phyloP scores from a whole-genome alignment of 1,139 yeast species.

The Diutina sp. region DNA sequence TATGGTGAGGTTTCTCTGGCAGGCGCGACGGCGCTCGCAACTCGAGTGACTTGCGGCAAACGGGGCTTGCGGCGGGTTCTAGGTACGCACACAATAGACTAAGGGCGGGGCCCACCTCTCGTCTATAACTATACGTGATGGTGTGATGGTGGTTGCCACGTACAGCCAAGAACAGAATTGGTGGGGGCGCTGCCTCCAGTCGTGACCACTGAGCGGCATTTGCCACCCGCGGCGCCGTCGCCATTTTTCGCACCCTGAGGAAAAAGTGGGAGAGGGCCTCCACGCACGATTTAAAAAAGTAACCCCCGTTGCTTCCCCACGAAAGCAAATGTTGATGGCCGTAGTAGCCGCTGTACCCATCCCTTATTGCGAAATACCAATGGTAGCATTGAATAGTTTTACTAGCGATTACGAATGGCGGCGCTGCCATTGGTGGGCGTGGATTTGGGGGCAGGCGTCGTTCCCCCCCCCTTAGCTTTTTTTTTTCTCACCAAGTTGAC shows the following conservation, averaged over 20 bases:
- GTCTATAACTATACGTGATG: neutral
- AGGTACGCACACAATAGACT: neutral
- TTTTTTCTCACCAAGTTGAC: neutral
- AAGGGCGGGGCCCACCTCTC: too few relatives aligned
- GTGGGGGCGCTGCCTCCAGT: neutral
- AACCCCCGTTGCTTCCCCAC: neutral
- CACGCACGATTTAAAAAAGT: neutral
- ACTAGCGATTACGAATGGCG: neutral
- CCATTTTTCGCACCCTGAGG: neutral
- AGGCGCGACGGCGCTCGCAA: neutral
- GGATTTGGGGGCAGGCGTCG: neutral
- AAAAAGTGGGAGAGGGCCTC: neutral
- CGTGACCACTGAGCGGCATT: neutral
- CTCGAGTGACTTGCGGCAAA: neutral
- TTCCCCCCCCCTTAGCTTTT: neutral
- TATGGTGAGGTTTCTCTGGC: neutral
- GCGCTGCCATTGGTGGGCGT: neutral
- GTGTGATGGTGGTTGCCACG: neutral
- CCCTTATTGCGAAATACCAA: neutral
- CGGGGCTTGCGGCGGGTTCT: neutral
- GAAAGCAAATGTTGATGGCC: neutral
- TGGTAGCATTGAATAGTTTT: too few relatives aligned
- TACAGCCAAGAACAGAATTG: neutral
- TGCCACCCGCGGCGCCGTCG: neutral
- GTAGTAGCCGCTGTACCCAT: neutral